A percentile compares a stretch with the other conserved stretches of the same genome.
These are phyloP conservation scores for Angomonas deanei DNA, from an alignment of 208 protist species.

Conservation along the genomic window DNA sequence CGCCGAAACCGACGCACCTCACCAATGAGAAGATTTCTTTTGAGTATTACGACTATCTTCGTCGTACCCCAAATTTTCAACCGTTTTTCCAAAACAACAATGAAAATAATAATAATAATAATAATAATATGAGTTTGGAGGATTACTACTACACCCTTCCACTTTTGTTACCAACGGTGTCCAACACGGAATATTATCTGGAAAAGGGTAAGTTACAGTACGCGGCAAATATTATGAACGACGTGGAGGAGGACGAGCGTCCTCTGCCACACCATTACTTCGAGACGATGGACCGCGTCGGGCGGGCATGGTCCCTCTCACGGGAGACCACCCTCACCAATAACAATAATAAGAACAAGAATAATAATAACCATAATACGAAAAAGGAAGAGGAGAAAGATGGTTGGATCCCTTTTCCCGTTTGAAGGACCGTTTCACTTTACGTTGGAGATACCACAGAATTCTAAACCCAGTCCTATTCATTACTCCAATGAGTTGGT, in stretches of 20 bases:
- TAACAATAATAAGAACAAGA: slow-evolving; percentile 15
- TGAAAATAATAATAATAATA: not conserved
- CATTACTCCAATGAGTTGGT: no score
- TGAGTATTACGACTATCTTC: slow-evolving; percentile 1
- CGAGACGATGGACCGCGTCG: not conserved
- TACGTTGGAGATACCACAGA: not conserved
- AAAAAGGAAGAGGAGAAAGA: not conserved
- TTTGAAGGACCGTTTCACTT: slow-evolving; percentile 5
- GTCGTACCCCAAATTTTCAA: not conserved
- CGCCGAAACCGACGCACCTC: not conserved
- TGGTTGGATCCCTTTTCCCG: slow-evolving; percentile 2
- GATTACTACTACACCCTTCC: slow-evolving; percentile 6
- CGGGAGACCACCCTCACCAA: not conserved
- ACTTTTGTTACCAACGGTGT: not conserved
- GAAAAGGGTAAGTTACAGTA: not conserved
- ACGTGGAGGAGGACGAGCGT: not conserved
- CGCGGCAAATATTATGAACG: not conserved
- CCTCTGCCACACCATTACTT: not conserved
- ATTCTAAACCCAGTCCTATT: not conserved
- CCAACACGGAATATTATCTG: not conserved
- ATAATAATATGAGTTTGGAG: not conserved
- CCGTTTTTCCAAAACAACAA: not conserved
- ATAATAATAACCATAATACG: not conserved
- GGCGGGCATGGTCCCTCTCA: not conserved
- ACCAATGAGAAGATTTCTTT: not conserved